Percentiles rank a stretch among this genome's conserved stretches.
Conservation (phyloP, 1,284 basidiomycete genomes). For the Pseudozyma tsukubaensis region DNA sequence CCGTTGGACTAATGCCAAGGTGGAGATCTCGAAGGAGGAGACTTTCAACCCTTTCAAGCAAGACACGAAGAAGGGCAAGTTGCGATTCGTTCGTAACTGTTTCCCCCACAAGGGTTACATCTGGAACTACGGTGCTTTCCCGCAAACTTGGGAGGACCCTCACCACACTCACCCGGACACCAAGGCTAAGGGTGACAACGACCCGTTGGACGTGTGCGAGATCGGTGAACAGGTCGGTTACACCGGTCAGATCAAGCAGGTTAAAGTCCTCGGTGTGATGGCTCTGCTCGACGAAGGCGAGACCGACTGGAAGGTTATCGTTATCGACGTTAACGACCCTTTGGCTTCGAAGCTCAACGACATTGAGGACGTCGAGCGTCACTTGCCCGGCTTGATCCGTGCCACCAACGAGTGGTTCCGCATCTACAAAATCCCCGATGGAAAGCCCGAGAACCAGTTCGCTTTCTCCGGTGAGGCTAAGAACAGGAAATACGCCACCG, state of each 20-base stretch:
- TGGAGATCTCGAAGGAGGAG: slow-evolving; percentile 99
- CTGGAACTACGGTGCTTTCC: slow-evolving; percentile 78
- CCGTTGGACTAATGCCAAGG: slow-evolving; percentile 97
- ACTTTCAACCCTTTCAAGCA: slow-evolving; percentile 99
- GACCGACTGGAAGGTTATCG: slow-evolving; percentile 70
- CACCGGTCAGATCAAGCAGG: slow-evolving; percentile 98
- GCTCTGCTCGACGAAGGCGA: slow-evolving; percentile 75
- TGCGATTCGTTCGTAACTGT: slow-evolving; percentile 98
- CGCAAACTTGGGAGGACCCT: slow-evolving; percentile 99
- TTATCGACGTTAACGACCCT: slow-evolving; percentile 96
- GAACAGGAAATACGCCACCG: slow-evolving; percentile 95
- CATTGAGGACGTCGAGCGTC: slow-evolving; percentile 98
- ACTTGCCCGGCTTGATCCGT: slow-evolving; percentile 85
- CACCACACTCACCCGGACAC: slow-evolving; percentile 89
- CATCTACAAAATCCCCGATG: slow-evolving; percentile 96
- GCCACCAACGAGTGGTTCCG: slow-evolving; percentile 87
- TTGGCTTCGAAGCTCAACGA: slow-evolving; percentile 97
- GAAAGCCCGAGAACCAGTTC: slow-evolving; percentile 98
- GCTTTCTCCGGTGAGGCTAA: slow-evolving; percentile 99
- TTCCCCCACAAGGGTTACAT: slow-evolving; percentile 98
- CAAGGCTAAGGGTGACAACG: slow-evolving; percentile 98
- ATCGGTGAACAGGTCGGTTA: slow-evolving; percentile 99
- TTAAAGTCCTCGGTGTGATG: slow-evolving; percentile 99
- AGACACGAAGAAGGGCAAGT: slow-evolving; percentile 93
- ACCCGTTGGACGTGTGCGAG: slow-evolving; percentile 99